Evolutionary conservation across 2,329 filamentous ascomycete species (phyloP), one percentile per base, ranked within the genome.

Genomic region (Aspergillus glaucus): DNA sequence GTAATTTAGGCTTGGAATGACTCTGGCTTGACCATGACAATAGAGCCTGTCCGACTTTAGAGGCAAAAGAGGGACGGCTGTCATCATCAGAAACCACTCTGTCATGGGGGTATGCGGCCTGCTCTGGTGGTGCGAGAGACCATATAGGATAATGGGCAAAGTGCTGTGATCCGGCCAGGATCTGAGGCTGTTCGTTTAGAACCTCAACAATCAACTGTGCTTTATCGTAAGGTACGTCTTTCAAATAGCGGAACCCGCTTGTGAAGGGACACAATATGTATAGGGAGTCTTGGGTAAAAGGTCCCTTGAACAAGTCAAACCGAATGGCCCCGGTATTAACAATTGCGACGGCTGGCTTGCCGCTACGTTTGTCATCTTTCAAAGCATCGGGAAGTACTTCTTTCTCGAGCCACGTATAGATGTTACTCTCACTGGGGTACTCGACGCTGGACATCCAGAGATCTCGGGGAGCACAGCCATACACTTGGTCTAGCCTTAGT

Each of bases 221-320:
- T 14, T 84, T 79, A 12, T 75, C 72, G 63, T 90, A 94, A 0
- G 91, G 88, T 4, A 98, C 87, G 58, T 94, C 82, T 46, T 85
- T 83, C 45, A 96, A 76, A 57, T 84, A 89, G 22, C 79, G 76
- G 66, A 96, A 86, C 1, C 79, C 81, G 67, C 86, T 95, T 2
- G 81, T 82, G 65, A 98, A 98, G 0, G 93, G 93, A 7, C 87
- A 94, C 24, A 97, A 79, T 36, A 92, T 85, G 63, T 83, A 97
- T 0, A 87, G 88, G 3, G 85, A 86, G 65, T 98, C 93, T 36
- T 83, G 82, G 0, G 93, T 97, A 63, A 97, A 97, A 0, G 85
- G 76, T 0, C 93, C 93, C 66, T 92, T 83, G 76, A 96, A 95
- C 52, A 98, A 87, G 66, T 98, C 93, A 67, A 97, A 98, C 41